Evolutionary conservation across 176 grass and related monocot species (phyloP).

Genomic region (Urochloa ruziziensis): DNA sequence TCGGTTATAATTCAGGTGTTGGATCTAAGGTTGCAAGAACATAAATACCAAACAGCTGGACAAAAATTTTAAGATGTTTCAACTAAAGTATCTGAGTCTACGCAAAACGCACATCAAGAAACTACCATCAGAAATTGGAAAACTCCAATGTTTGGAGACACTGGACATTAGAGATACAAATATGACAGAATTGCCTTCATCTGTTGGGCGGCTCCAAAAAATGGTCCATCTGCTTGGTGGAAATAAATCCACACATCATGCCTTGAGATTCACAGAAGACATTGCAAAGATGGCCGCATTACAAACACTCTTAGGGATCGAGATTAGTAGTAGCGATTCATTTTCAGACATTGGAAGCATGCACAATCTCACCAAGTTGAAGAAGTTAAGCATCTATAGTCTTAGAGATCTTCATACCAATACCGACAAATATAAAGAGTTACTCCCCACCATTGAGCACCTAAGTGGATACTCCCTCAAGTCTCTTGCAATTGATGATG

Average conservation of each 20-base stretch:
- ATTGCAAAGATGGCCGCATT: neutral
- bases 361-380: neutral
- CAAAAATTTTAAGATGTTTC: neutral
- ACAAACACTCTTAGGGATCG: neutral
- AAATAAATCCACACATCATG: neutral
- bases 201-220: neutral
- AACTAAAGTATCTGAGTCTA: neutral
- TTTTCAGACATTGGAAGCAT: neutral
- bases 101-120: neutral
- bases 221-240: neutral
- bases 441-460: neutral
- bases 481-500: constrained; percentile 20
- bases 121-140: neutral
- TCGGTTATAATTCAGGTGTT: neutral
- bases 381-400: constrained; percentile 4
- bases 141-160: constrained; percentile 1
- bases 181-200: neutral
- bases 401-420: neutral
- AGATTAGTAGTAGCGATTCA: neutral
- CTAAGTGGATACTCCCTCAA: neutral
- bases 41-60: neutral
- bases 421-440: neutral
- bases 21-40: constrained; percentile 15
- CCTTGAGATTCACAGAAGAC: neutral
- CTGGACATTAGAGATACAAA: constrained; percentile 17